Percentiles rank a stretch among this genome's conserved stretches.
These are phyloP conservation scores for Populus nigra DNA, from an alignment of 345 rosid genomes.

Conservation along the genomic window DNA sequence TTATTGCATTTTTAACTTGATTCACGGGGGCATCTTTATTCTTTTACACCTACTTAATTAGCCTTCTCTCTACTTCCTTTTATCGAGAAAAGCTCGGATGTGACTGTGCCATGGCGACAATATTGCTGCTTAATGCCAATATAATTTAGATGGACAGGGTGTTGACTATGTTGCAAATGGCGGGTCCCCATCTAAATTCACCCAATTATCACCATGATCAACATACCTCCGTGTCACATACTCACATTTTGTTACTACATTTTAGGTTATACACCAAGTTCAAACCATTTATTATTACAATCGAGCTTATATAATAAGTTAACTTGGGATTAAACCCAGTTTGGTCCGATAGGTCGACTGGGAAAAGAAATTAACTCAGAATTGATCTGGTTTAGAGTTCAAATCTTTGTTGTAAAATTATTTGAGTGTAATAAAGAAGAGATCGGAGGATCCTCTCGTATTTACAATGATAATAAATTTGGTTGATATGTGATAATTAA, in stretches of 20 bases:
- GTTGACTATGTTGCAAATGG: conserved; percentile 11
- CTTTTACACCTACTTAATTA: conserved; percentile 2
- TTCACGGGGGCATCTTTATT: conserved; percentile 31
- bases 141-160: not conserved
- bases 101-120: not conserved
- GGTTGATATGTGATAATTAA: no score
- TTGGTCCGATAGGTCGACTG: no score
- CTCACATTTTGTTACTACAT: not conserved
- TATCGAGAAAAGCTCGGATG: conserved; percentile 1
- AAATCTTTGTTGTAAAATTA: no score
- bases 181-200: not conserved
- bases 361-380: no score
- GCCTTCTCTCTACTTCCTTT: not conserved
- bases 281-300: no score
- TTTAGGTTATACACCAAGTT: no score
- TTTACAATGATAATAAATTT: no score
- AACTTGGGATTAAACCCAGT: no score
- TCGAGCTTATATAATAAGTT: no score
- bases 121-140: not conserved
- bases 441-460: no score
- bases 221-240: not conserved
- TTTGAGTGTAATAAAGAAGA: no score
- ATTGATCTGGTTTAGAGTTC: no score
- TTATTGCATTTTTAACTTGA: conserved; percentile 19
- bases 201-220: not conserved